Conservation (phyloP, 192 early-diverging fungal genomes). For the Coemansia sp. region DNA sequence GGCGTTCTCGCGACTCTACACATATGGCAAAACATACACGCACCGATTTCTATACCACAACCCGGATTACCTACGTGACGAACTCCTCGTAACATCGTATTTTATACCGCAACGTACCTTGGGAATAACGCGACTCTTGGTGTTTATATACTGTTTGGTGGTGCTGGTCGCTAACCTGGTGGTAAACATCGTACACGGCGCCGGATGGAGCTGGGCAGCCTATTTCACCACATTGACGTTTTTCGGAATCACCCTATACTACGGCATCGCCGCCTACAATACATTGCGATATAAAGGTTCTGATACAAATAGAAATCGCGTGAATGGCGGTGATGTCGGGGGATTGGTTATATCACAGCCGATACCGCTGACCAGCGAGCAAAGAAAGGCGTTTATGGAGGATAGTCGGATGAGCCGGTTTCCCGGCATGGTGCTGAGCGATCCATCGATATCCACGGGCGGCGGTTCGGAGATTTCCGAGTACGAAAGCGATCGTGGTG, state of each 20-base stretch:
- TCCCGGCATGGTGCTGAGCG: background rate
- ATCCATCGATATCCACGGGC: background rate
- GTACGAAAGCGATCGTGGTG: background rate
- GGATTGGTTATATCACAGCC: background rate
- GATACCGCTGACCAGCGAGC: slow-evolving; percentile 6
- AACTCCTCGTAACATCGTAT: slow-evolving; percentile 40
- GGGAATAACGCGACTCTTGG: background rate
- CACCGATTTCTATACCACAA: slow-evolving; percentile 44
- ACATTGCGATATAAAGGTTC: slow-evolving; percentile 11
- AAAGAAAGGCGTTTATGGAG: background rate
- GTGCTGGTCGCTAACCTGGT: slow-evolving; percentile 39
- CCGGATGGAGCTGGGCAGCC: slow-evolving; percentile 52
- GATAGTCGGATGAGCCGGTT: background rate
- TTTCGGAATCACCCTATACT: slow-evolving; percentile 42
- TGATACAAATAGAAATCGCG: background rate
- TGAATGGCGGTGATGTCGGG: background rate
- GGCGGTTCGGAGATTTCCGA: background rate
- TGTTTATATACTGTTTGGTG: slow-evolving; percentile 38
- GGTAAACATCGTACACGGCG: slow-evolving; percentile 35
- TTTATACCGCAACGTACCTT: slow-evolving; percentile 28
- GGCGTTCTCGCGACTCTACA: background rate
- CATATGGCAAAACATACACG: slow-evolving; percentile 3
- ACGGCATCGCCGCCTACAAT: slow-evolving; percentile 38
- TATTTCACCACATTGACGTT: slow-evolving; percentile 53
- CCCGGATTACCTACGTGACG: slow-evolving; percentile 22